Evolutionary conservation across 164 flowering plant genomes (phyloP).

Genomic region (Umbellularia californica): DNA sequence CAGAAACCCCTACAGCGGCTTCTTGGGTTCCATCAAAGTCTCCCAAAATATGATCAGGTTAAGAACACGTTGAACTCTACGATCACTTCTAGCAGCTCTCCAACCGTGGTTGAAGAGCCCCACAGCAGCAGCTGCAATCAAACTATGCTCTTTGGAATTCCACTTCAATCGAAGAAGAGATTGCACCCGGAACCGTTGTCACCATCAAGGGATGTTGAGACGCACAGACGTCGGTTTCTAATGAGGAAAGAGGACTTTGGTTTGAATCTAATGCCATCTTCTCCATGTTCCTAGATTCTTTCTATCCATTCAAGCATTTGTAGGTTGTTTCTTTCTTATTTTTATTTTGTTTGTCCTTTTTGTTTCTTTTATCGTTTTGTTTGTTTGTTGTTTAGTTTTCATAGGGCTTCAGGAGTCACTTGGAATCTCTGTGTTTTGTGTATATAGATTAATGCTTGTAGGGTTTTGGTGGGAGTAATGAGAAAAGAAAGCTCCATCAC

Average conservation of each 20-base stretch:
- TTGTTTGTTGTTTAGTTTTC: no score
- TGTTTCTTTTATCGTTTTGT: neutral
- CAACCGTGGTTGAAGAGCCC: conserved; percentile 35
- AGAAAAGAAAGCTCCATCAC: neutral
- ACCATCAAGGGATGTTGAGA: conserved; percentile 20
- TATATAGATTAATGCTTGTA: neutral
- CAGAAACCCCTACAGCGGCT: neutral
- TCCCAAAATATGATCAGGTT: neutral
- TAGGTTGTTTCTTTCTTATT: neutral
- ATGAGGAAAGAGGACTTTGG: conserved; percentile 65
- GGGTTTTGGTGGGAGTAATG: neutral
- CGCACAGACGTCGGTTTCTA: conserved; percentile 46
- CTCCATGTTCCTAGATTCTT: conserved; percentile 27
- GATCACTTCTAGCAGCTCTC: conserved; percentile 25
- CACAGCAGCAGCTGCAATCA: conserved; percentile 6
- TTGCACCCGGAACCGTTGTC: conserved; percentile 53
- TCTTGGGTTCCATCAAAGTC: neutral
- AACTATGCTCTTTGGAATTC: conserved; percentile 76
- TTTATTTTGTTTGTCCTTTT: neutral
- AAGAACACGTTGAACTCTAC: neutral
- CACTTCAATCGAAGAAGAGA: conserved; percentile 69
- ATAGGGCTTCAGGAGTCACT: no score
- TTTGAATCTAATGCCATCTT: conserved; percentile 79
- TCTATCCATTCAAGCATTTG: neutral
- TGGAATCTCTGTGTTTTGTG: neutral